Base-by-base conservation (phyloP, 192 early-diverging fungal genomes). In the Backusella macrospora region DNA sequence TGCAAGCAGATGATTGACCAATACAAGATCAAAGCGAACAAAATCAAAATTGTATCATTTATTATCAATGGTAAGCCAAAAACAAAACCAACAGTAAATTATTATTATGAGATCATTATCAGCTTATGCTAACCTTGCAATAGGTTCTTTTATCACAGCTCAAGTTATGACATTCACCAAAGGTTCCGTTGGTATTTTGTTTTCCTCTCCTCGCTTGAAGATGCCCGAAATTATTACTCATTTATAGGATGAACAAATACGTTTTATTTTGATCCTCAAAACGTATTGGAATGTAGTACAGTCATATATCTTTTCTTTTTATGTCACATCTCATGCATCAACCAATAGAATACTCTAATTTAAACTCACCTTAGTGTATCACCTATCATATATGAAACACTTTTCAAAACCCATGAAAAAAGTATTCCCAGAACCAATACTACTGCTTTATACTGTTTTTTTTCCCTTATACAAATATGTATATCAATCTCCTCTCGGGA, bases 171-270 rank as follows among this genome's bases (percentile, higher is more conserved):
- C 52, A 23, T 59, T 59, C 52, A 59, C 52, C 52, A 59, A 59
- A 59, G 52, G 52, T 23, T 59, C 52, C 52, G 52, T 59, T 59
- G 52, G 52, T 59, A 59, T 59, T 59, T 59, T 59, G 21, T 59
- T 59, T 59, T 59, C 52, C 52, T 59, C 52, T 59, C 52, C 52
- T 59, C 52, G 52, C 52, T 59, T 59, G 52, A 59, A 59, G 52
- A 59, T 59, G 52, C 21, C 52, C 52, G 52, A 59, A 59, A 59
- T 6, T 59, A 59, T 23, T 59, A 23, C 23, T 59, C n/a, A 59
- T 55, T 55, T 55, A 55, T n/a, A n/a, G n/a, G n/a, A n/a, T n/a
- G n/a, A n/a, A n/a, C n/a, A n/a, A n/a, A n/a, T n/a, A n/a, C n/a
- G n/a, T n/a, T n/a, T 55, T 21, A 14, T 55, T 55, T 55, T 55